phyloP scores from a whole-genome alignment of 768 basidiomycete species.

The Amanita fuliginea region DNA sequence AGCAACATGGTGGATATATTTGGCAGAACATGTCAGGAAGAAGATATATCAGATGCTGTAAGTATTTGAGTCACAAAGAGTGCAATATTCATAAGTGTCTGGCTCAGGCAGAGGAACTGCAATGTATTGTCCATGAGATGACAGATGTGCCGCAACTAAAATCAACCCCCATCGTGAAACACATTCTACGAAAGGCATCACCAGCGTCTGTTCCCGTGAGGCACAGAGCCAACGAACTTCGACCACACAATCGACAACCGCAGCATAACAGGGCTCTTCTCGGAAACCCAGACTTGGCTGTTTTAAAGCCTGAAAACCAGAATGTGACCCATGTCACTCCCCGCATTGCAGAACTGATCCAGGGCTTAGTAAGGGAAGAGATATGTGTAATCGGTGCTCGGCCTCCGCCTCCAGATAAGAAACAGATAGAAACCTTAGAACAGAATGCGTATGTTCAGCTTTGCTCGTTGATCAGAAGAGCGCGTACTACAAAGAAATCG shows the following conservation, averaged over 20 bases:
- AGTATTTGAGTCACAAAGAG: slow-evolving; percentile 2
- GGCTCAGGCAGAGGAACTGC: slow-evolving; percentile 18
- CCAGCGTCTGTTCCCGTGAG: background rate
- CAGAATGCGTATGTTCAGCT: slow-evolving; percentile 16
- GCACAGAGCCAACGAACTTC: background rate
- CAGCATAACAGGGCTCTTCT: slow-evolving; percentile 13
- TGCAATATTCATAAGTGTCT: background rate
- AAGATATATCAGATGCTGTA: slow-evolving; percentile 23
- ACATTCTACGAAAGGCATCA: background rate
- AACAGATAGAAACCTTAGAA: slow-evolving; percentile 15
- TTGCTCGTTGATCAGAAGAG: slow-evolving; percentile 17
- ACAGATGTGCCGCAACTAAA: slow-evolving; percentile 9
- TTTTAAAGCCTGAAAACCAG: slow-evolving; percentile 44
- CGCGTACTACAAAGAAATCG: slow-evolving; percentile 13
- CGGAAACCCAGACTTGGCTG: slow-evolving; percentile 43
- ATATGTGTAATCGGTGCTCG: slow-evolving; percentile 42
- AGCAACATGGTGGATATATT: slow-evolving; percentile 22
- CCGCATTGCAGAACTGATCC: slow-evolving; percentile 38
- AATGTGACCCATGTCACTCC: slow-evolving; percentile 54
- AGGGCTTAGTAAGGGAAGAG: slow-evolving; percentile 40
- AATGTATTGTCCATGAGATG: slow-evolving; percentile 14
- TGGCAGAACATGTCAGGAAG: slow-evolving; percentile 20
- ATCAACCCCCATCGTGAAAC: background rate
- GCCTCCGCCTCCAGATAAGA: slow-evolving; percentile 19
- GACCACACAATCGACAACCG: slow-evolving; percentile 7